Evolutionary conservation across 2,329 filamentous ascomycete species (phyloP).

Genomic region (Tolypocladium guangdongense): DNA sequence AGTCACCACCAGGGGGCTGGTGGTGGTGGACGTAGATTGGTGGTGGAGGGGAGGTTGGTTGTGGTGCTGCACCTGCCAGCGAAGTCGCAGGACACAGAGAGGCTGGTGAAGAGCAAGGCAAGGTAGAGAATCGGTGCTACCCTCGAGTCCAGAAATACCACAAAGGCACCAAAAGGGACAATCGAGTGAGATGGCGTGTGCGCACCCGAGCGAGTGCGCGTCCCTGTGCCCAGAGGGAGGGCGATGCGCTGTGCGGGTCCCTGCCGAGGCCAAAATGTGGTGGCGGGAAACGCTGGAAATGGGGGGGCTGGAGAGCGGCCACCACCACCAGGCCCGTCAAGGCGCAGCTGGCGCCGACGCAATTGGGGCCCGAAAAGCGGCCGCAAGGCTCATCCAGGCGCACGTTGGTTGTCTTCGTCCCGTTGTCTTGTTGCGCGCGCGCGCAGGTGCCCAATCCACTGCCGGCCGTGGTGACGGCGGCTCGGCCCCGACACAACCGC

Average conservation of each 20-base stretch:
- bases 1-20: constrained; percentile 23
- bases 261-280: constrained; percentile 3
- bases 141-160: background rate
- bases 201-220: background rate
- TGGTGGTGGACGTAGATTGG: background rate
- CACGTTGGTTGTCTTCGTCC: background rate
- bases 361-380: background rate
- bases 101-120: background rate
- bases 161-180: background rate
- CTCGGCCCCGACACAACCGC: background rate
- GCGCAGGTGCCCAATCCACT: background rate
- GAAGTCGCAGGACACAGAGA: background rate
- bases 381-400: background rate
- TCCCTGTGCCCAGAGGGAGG: background rate
- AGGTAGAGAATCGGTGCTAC: background rate
- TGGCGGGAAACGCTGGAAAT: constrained; percentile 3
- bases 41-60: background rate
- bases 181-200: background rate
- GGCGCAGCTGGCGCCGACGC: background rate
- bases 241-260: background rate
- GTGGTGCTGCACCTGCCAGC: background rate
- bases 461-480: background rate
- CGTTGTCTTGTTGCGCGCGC: background rate
- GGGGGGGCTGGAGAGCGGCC: constrained; percentile 1
- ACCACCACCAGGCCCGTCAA: background rate